A percentile compares a stretch with the other conserved stretches of the same genome.
These are phyloP conservation scores for Gossypium davidsonii DNA, from an alignment of 441 rosid species.

Conservation along the genomic window DNA sequence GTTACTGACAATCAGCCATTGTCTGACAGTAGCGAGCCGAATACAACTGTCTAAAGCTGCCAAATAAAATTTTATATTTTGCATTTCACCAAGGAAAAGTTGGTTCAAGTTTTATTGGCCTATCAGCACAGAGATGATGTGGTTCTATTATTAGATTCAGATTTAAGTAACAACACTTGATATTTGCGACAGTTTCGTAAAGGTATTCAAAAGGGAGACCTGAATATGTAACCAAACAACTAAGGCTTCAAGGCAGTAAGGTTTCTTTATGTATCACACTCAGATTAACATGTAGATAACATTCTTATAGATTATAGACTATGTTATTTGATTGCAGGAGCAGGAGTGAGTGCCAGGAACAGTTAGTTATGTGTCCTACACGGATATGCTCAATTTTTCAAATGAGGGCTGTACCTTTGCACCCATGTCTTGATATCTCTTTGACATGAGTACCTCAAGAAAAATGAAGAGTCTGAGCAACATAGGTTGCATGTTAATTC, in stretches of 20 bases:
- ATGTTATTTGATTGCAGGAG: no score
- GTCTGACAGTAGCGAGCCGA: not conserved
- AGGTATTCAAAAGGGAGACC: not conserved
- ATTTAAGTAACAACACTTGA: not conserved
- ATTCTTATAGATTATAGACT: not conserved
- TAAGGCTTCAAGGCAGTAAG: not conserved
- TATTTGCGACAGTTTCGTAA: not conserved
- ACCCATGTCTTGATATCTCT: not conserved
- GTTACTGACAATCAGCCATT: not conserved
- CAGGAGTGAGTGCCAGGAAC: not conserved
- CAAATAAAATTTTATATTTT: not conserved
- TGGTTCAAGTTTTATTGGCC: not conserved
- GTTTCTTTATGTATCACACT: not conserved
- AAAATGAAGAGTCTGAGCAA: not conserved
- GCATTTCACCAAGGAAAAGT: not conserved
- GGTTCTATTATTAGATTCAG: not conserved
- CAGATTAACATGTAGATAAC: not conserved
- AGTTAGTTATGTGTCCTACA: not conserved
- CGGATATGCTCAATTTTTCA: not conserved
- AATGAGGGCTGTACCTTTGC: not conserved
- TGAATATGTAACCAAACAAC: not conserved
- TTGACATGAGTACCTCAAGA: not conserved
- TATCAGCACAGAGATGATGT: not conserved
- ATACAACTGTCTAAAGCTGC: not conserved
- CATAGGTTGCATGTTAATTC: not conserved